A percentile compares a stretch with the other conserved stretches of the same genome.
These are phyloP conservation scores for Kwoniella shandongensis DNA, from an alignment of 768 basidiomycete species.

Conservation along the genomic window DNA sequence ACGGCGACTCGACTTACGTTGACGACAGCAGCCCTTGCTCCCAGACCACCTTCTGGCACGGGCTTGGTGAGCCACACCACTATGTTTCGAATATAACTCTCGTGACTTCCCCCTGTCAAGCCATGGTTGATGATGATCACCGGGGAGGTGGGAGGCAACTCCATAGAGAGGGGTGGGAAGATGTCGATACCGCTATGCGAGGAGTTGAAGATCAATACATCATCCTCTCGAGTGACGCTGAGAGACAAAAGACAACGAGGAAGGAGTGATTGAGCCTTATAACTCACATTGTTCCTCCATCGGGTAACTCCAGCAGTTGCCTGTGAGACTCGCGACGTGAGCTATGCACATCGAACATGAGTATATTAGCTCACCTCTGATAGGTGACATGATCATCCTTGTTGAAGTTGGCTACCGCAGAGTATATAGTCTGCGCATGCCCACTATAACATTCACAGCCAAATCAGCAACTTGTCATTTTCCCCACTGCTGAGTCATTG, in stretches of 20 bases:
- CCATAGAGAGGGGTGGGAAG: slow-evolving; percentile 23
- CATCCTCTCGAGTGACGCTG: too few species aligned
- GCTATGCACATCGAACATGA: slow-evolving; percentile 11
- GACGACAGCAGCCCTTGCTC: slow-evolving; percentile 83
- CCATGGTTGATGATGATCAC: slow-evolving; percentile 58
- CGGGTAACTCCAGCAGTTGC: slow-evolving; percentile 49
- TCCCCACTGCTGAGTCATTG: not conserved
- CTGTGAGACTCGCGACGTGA: slow-evolving; percentile 23
- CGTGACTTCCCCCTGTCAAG: slow-evolving; percentile 64
- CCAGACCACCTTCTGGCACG: slow-evolving; percentile 72
- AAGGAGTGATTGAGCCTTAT: not conserved
- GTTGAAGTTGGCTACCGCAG: slow-evolving; percentile 45
- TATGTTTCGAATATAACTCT: slow-evolving; percentile 78
- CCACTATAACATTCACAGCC: slow-evolving; percentile 40
- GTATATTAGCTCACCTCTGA: slow-evolving; percentile 31
- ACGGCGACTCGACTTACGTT: too few species aligned
- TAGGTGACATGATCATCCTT: slow-evolving; percentile 46
- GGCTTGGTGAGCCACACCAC: slow-evolving; percentile 68
- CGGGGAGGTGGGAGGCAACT: slow-evolving; percentile 56
- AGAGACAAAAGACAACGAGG: not conserved
- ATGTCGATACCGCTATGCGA: slow-evolving; percentile 42
- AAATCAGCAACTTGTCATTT: too few species aligned
- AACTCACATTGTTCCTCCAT: slow-evolving; percentile 52
- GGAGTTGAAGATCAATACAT: too few species aligned
- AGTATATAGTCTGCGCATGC: slow-evolving; percentile 50